phyloP scores from a whole-genome alignment of 805 yeast species.

The Vanderwaltozyma polyspora region DNA sequence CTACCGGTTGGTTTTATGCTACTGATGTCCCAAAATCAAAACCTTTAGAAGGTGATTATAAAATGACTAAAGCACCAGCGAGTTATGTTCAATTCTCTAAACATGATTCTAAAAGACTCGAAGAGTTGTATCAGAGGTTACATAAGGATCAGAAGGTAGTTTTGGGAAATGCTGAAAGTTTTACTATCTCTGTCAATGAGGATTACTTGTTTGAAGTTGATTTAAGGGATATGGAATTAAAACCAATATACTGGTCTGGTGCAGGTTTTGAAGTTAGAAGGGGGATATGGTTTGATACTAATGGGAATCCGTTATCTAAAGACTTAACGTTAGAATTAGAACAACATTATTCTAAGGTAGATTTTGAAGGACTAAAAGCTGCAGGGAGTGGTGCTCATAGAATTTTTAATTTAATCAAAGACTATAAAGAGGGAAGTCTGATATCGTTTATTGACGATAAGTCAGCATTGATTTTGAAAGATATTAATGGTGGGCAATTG shows the following conservation, averaged over 20 bases:
- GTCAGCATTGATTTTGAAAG: constrained; percentile 39
- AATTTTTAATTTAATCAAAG: constrained; percentile 6
- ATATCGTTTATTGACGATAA: constrained; percentile 31
- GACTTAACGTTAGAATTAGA: constrained; percentile 39
- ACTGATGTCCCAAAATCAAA: constrained; percentile 63
- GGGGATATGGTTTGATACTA: constrained; percentile 69
- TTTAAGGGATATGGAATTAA: constrained; percentile 38
- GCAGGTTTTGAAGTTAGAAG: constrained; percentile 73
- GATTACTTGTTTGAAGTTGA: constrained; percentile 72
- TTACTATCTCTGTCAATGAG: constrained; percentile 53
- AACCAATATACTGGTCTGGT: constrained; percentile 82
- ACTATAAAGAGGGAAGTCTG: constrained; percentile 8
- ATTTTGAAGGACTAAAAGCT: constrained; percentile 24
- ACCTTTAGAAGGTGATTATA: constrained; percentile 49
- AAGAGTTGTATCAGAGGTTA: constrained; percentile 28
- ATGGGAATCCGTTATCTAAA: constrained; percentile 43
- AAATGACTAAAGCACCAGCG: constrained; percentile 37
- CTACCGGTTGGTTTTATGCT: constrained; percentile 68
- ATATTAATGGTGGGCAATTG: constrained; percentile 32
- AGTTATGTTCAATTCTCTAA: constrained; percentile 59
- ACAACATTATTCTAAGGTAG: constrained; percentile 32
- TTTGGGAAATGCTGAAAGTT: constrained; percentile 8
- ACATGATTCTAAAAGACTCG: constrained; percentile 53
- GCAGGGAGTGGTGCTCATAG: constrained; percentile 7
- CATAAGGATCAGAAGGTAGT: background rate